A percentile compares a stretch with the other conserved stretches of the same genome.
Conservation (phyloP, 345 rosid species). For the Cochlearia excelsa region DNA sequence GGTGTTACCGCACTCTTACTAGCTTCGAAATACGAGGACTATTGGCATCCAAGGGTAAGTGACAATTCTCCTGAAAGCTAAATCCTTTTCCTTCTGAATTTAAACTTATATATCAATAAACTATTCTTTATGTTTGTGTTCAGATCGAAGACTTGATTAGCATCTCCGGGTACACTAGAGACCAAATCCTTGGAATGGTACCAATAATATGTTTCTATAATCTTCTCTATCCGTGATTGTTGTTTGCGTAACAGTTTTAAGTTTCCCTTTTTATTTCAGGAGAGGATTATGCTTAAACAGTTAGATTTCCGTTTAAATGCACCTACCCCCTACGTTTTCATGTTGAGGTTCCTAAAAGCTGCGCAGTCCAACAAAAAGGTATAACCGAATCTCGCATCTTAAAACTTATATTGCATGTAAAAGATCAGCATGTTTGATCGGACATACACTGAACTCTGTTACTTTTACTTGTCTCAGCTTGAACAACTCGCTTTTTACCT, state of each 20-base stretch:
- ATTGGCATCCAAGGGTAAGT: conserved; percentile 92
- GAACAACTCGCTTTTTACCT: conserved; percentile 86
- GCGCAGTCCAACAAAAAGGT: conserved; percentile 80
- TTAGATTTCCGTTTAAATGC: conserved; percentile 80
- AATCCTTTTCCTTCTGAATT: conserved; percentile 11
- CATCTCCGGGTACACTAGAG: conserved; percentile 82
- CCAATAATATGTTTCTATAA: neutral
- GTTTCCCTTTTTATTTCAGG: conserved; percentile 43
- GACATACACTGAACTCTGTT: conserved; percentile 6
- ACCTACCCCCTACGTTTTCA: conserved; percentile 89
- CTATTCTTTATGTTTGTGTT: conserved; percentile 10
- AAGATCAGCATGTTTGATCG: neutral
- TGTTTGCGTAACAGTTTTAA: neutral
- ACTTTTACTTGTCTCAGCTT: conserved; percentile 45
- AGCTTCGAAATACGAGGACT: conserved; percentile 96
- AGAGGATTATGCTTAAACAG: conserved; percentile 65
- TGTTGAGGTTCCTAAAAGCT: conserved; percentile 92
- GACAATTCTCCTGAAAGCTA: conserved; percentile 10
- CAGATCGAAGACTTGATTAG: conserved; percentile 86
- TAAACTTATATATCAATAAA: conserved; percentile 3
- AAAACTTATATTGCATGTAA: conserved; percentile 8
- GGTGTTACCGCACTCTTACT: conserved; percentile 82
- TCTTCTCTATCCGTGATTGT: conserved; percentile 1
- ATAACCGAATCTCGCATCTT: neutral
- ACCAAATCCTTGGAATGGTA: conserved; percentile 77